Evolutionary conservation across 441 rosid genomes (phyloP).

Genomic region (Eutrema salsugineum): DNA sequence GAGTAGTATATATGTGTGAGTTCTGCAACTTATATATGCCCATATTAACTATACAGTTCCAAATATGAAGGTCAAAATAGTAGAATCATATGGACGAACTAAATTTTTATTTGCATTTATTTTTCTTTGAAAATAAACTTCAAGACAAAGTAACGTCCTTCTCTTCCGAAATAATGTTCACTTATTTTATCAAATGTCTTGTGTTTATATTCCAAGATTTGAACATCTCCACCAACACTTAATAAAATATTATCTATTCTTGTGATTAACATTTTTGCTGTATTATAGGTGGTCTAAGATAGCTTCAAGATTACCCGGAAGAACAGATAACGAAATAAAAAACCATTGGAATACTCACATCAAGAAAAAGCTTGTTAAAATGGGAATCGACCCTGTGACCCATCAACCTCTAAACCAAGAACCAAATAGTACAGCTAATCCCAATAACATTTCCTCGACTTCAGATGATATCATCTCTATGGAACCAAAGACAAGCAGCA

Average conservation of each 20-base stretch:
- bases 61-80: conserved; percentile 5
- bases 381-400: conserved; percentile 61
- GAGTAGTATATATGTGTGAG: neutral
- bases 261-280: neutral
- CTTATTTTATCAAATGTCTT: neutral
- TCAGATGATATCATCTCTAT: neutral
- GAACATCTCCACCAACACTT: conserved; percentile 10
- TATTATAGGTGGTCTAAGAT: conserved; percentile 61
- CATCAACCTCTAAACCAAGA: conserved; percentile 40
- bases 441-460: neutral
- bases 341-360: conserved; percentile 76
- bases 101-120: neutral
- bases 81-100: neutral
- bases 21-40: too few species aligned
- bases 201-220: conserved; percentile 9
- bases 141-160: conserved; percentile 9
- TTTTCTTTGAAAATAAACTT: conserved; percentile 7
- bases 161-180: neutral
- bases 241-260: neutral
- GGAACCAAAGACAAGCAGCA: conserved; percentile 7
- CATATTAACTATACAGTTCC: neutral
- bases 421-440: neutral
- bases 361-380: conserved; percentile 61
- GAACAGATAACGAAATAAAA: conserved; percentile 69
- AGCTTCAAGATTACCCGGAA: conserved; percentile 57